Conservation (phyloP, 1,284 basidiomycete genomes). For the Ceratobasidium sp. region DNA sequence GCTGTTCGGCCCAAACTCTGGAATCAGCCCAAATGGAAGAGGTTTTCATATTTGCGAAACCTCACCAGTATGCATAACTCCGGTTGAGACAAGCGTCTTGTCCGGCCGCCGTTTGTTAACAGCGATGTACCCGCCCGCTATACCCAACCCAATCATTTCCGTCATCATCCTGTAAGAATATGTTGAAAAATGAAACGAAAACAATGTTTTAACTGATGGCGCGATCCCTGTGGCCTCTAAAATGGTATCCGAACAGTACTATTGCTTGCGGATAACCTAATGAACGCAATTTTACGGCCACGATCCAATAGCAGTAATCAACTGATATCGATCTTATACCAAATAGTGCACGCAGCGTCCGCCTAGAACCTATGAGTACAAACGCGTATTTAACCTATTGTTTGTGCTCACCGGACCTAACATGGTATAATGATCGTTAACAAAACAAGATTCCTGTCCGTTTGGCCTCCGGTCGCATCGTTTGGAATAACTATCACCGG, state of each 20-base stretch:
- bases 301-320: slow-evolving; percentile 67
- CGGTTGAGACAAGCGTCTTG: slow-evolving; percentile 62
- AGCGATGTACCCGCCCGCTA: slow-evolving; percentile 57
- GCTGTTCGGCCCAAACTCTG: background rate
- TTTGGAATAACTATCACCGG: slow-evolving; percentile 71
- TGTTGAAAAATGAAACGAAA: no score
- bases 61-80: slow-evolving; percentile 59
- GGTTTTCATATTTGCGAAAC: background rate
- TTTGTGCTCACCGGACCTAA: slow-evolving; percentile 60
- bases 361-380: slow-evolving; percentile 50
- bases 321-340: slow-evolving; percentile 57
- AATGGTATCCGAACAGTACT: slow-evolving; percentile 60
- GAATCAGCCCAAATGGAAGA: background rate
- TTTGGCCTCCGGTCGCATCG: slow-evolving; percentile 71
- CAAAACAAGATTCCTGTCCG: slow-evolving; percentile 70
- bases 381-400: background rate
- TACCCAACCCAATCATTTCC: slow-evolving; percentile 68
- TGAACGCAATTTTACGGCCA: slow-evolving; percentile 67
- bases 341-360: slow-evolving; percentile 47
- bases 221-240: background rate
- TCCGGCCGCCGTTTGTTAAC: slow-evolving; percentile 67
- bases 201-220: slow-evolving; percentile 41
- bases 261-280: slow-evolving; percentile 61
- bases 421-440: slow-evolving; percentile 71
- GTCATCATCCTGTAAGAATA: slow-evolving; percentile 55